Base-by-base conservation (phyloP, 169 alveolate genomes). In the Plasmodium malariae region DNA sequence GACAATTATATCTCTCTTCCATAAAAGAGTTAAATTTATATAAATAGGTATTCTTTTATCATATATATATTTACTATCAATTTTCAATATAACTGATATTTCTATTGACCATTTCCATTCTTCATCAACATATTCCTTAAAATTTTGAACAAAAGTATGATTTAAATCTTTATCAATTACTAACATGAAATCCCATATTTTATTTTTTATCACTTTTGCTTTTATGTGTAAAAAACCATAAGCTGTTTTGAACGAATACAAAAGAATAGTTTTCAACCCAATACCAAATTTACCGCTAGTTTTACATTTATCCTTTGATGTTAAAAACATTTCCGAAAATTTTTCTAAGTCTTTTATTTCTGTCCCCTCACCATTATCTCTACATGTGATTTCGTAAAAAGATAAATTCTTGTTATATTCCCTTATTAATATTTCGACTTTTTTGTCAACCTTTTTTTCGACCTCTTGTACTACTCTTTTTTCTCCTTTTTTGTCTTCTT, bases 281-380 rank as follows among this genome's bases (percentile, higher is more conserved):
- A 86, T 86, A 36, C 92, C 92, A 68, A 86, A 86, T 60, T 86
- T 86, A 28, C 92, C 92, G 26, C 78, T 45, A 2, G 92, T 86
- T 86, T 37, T 69, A 63, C 87, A 5, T 14, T 86, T 62, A 9
- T 70, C 92, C 45, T 86, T 86, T 30, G 92, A 86, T 26, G 92
- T 86, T 86, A 86, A 69, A 70, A 86, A 86, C 65, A 86, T 69
- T 63, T 86, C 92, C 19, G 87, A 54, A 73, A 86, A 69, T 51
- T 70, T 86, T 57, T 86, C 92, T 55, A 86, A 86, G 43, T 86
- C 92, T 43, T 86, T 86, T 30, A 86, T 71, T 34, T 86, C 68
- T 0, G 43, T 62, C 4, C 92, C 92, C 28, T 69, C 87, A 14
- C 92, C 92, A 86, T 86, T 86, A 72, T 86, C 92, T 86, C 92